phyloP scores from a whole-genome alignment of 2,329 filamentous ascomycete genomes.

The Neonectria faginata region DNA sequence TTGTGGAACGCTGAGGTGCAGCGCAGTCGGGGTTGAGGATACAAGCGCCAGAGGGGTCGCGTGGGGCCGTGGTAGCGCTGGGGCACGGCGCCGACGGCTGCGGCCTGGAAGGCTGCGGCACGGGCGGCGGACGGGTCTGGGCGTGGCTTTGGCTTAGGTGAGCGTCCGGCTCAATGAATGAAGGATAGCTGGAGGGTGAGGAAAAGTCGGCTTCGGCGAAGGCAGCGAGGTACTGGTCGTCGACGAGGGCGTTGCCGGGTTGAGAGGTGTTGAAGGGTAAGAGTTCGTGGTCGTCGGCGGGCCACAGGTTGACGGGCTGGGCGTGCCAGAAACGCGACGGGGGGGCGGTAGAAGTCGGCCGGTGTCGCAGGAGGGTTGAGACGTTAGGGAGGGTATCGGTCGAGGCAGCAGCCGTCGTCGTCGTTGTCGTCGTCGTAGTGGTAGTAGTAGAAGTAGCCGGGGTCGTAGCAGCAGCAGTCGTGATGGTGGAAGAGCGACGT shows the following conservation, averaged over 20 bases:
- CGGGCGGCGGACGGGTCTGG: neutral
- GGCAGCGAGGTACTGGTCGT: conserved; percentile 43
- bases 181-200: conserved; percentile 52
- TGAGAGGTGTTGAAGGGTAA: conserved; percentile 15
- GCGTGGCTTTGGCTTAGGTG: conserved; percentile 24
- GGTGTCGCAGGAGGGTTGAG: conserved; percentile 17
- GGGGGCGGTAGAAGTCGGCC: neutral
- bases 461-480: neutral
- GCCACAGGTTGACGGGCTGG: conserved; percentile 8
- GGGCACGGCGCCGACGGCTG: conserved; percentile 32
- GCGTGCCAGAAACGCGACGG: conserved; percentile 1
- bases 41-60: conserved; percentile 39
- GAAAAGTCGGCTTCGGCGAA: conserved; percentile 49
- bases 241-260: conserved; percentile 29
- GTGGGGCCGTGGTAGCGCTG: conserved; percentile 36
- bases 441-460: too few relatives aligned
- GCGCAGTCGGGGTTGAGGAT: conserved; percentile 28
- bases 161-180: conserved; percentile 40
- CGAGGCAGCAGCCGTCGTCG: conserved; percentile 13
- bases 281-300: conserved; percentile 14
- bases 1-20: conserved; percentile 37
- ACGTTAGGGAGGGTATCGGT: conserved; percentile 1
- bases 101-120: conserved; percentile 27
- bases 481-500: conserved; percentile 11
- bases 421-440: conserved; percentile 1